Conservation (phyloP, 164 flowering plant species). For the Magnolia sinica region DNA sequence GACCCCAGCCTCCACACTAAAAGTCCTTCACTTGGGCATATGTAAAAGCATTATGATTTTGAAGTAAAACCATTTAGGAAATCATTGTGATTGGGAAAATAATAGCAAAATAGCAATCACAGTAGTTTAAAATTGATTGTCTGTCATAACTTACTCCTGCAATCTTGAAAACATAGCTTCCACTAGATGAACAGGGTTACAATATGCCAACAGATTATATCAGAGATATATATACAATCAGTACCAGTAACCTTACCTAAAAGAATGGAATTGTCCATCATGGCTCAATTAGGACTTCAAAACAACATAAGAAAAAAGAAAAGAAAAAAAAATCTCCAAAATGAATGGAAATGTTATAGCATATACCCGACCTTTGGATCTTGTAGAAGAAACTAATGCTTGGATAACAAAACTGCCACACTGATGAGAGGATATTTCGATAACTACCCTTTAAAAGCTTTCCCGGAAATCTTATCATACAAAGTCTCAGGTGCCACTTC, state of each 20-base stretch:
- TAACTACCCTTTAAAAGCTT: conserved; percentile 59
- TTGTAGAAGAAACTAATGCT: conserved; percentile 73
- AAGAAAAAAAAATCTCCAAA: not conserved
- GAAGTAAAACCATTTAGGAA: not conserved
- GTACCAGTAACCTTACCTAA: too few relatives aligned
- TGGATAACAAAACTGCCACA: conserved; percentile 87
- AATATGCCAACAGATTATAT: not conserved
- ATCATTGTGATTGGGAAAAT: not conserved
- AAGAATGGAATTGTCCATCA: too few relatives aligned
- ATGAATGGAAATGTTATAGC: not conserved
- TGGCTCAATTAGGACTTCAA: too few relatives aligned
- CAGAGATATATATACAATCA: too few relatives aligned
- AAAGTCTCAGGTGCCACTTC: conserved; percentile 80
- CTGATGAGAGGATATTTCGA: conserved; percentile 59
- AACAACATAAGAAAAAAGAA: too few relatives aligned
- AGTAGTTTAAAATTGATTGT: too few relatives aligned
- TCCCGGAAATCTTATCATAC: conserved; percentile 52
- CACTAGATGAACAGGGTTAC: not conserved
- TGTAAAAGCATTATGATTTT: not conserved
- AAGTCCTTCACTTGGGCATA: not conserved
- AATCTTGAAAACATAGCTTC: not conserved
- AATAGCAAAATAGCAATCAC: not conserved
- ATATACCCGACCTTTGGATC: conserved; percentile 62
- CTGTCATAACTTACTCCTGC: not conserved
- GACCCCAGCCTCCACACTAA: not conserved